Base-by-base conservation (phyloP, 2,329 filamentous ascomycete species). In the Aureobasidium sp. region DNA sequence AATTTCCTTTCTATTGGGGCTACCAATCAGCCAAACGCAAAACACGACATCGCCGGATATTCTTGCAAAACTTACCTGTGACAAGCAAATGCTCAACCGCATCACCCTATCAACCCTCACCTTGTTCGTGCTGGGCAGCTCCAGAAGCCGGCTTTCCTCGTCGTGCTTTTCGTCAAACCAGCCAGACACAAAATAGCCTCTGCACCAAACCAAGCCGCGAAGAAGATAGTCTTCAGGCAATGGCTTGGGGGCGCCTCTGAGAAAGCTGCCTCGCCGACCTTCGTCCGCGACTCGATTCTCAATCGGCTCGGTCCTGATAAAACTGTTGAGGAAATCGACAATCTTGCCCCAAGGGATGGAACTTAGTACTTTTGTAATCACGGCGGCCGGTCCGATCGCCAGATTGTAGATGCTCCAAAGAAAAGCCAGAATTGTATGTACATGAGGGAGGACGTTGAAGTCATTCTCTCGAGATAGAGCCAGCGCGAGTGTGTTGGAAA, bases 141-240 rank as follows among this genome's bases (percentile, higher is more conserved):
- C 86, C 49, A 89, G 81, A 17, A 80, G 81, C 45, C 85, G 81
- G 64, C 89, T 86, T 12, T 87, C 84, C n/a, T 89, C 86, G 29
- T 89, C 85, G 5, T 85, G 78, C 62, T 81, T 80, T 1, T 80
- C 78, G 9, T 79, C 77, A 67, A 89, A 89, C 82, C 83, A 89
- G 0, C 77, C 74, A 0, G 72, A 61, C 0, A 85, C 85, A 59
- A 82, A 85, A 61, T 86, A 86, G 12, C 77, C 76, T 2, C 84
- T 78, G 0, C 80, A 76, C 76, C 84, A 89, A 1, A 85, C 70
- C 1, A 89, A 74, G 0, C 88, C 88, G 1, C 85, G 78, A 61
- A 90, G 79, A 0, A 82, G 78, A 65, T 84, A 89, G 64, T 91
- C 88, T 53, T 91, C 88, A 0, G 86, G 85, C 0, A 91, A 70